phyloP scores from a whole-genome alignment of 768 basidiomycete genomes.

The Tephrocybe rancida region DNA sequence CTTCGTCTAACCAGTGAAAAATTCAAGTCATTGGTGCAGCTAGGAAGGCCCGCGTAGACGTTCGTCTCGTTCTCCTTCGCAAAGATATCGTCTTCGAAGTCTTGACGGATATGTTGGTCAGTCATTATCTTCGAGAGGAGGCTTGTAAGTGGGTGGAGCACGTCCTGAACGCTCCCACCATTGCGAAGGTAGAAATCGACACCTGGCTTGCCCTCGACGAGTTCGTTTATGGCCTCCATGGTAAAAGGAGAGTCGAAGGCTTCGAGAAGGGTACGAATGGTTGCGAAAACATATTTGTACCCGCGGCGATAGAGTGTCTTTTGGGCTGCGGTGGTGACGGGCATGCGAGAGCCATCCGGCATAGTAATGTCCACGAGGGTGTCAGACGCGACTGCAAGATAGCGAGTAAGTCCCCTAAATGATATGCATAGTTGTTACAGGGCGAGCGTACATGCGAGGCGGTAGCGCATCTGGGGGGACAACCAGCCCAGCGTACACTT shows the following conservation, averaged over 20 bases:
- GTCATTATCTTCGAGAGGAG: neutral
- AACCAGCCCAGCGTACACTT: neutral
- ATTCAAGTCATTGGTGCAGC: neutral
- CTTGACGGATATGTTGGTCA: neutral
- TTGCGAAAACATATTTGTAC: no score
- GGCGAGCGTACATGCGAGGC: neutral
- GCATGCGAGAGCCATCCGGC: no score
- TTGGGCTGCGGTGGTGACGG: no score
- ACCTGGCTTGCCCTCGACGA: neutral
- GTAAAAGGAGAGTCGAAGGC: neutral
- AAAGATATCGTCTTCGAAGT: neutral
- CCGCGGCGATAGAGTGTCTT: no score
- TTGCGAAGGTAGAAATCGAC: neutral
- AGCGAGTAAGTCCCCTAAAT: neutral
- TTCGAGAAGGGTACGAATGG: neutral
- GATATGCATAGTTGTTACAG: neutral
- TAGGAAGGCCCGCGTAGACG: neutral
- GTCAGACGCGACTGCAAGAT: neutral
- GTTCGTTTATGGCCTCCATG: neutral
- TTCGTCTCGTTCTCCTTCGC: neutral
- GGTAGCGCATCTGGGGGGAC: slow-evolving; percentile 1
- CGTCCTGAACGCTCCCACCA: neutral
- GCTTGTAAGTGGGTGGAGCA: neutral
- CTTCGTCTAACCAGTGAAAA: neutral
- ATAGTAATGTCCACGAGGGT: no score